Evolutionary conservation across 2,329 filamentous ascomycete genomes (phyloP).

Genomic region (Fusarium keratoplasticum): DNA sequence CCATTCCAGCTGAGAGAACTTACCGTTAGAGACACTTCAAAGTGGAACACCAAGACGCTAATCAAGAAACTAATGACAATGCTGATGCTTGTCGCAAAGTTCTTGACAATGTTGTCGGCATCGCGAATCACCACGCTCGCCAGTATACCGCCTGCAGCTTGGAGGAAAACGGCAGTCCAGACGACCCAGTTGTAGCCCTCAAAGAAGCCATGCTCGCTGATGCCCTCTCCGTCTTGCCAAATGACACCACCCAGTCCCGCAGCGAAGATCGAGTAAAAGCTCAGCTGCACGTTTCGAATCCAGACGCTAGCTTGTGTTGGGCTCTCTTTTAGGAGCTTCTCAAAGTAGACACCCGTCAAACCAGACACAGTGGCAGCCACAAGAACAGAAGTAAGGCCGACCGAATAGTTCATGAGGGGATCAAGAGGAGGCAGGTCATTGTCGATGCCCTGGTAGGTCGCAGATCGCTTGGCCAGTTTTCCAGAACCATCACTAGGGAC

Average conservation of each 20-base stretch:
- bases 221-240: constrained; percentile 86
- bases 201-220: constrained; percentile 89
- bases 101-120: constrained; percentile 83
- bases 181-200: constrained; percentile 94
- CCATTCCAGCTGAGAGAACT: constrained; percentile 49
- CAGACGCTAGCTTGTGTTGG: constrained; percentile 81
- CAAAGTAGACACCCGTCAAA: constrained; percentile 86
- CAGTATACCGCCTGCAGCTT: constrained; percentile 87
- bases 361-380: constrained; percentile 84
- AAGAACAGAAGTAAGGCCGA: constrained; percentile 83
- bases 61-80: constrained; percentile 89
- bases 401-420: constrained; percentile 76
- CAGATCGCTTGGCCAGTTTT: constrained; percentile 67
- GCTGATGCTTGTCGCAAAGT: constrained; percentile 92
- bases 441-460: constrained; percentile 90
- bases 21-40: constrained; percentile 78
- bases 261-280: constrained; percentile 93
- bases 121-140: constrained; percentile 59
- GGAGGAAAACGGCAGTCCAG: constrained; percentile 85
- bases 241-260: constrained; percentile 88
- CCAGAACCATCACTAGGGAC: constrained; percentile 40
- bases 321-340: constrained; percentile 93
- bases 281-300: constrained; percentile 94
- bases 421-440: constrained; percentile 64
- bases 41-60: constrained; percentile 87